Conservation (phyloP, 345 rosid species). For the Mallotus nudiflorus region DNA sequence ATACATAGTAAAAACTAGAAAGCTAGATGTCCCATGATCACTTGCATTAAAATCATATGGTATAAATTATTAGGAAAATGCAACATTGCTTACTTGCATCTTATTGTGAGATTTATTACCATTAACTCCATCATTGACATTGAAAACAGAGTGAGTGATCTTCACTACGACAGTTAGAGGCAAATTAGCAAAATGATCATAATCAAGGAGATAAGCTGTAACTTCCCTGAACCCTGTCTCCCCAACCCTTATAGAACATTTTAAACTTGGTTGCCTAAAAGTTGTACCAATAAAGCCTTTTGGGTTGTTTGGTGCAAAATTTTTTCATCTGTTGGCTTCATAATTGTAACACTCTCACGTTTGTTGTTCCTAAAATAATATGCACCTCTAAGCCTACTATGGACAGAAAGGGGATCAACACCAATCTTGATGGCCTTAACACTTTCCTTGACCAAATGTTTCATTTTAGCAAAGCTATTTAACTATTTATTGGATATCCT, state of each 20-base stretch:
- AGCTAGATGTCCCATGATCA: slow-evolving; percentile 95
- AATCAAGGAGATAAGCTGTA: slow-evolving; percentile 95
- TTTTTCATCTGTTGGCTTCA: slow-evolving; percentile 98
- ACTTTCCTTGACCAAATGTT: slow-evolving; percentile 61
- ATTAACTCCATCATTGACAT: slow-evolving; percentile 79
- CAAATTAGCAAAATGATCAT: slow-evolving; percentile 75
- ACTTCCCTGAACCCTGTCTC: slow-evolving; percentile 97
- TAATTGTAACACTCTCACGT: slow-evolving; percentile 82
- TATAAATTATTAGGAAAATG: slow-evolving; percentile 89
- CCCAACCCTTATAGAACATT: slow-evolving; percentile 92
- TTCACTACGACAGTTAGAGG: slow-evolving; percentile 97
- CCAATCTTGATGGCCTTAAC: slow-evolving; percentile 84
- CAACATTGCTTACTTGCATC: slow-evolving; percentile 85
- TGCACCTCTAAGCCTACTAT: slow-evolving; percentile 91
- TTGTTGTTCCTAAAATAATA: slow-evolving; percentile 75
- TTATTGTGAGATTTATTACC: slow-evolving; percentile 59
- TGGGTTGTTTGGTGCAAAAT: slow-evolving; percentile 97
- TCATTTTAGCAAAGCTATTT: slow-evolving; percentile 45
- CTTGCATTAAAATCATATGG: slow-evolving; percentile 96
- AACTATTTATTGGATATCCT: slow-evolving; percentile 72
- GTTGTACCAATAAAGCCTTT: slow-evolving; percentile 98
- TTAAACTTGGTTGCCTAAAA: slow-evolving; percentile 91
- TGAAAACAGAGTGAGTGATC: slow-evolving; percentile 88
- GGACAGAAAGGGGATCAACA: slow-evolving; percentile 76
- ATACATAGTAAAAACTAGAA: slow-evolving; percentile 87